Base-by-base conservation (phyloP, 75 land plant species). In the Sequoiadendron giganteum region DNA sequence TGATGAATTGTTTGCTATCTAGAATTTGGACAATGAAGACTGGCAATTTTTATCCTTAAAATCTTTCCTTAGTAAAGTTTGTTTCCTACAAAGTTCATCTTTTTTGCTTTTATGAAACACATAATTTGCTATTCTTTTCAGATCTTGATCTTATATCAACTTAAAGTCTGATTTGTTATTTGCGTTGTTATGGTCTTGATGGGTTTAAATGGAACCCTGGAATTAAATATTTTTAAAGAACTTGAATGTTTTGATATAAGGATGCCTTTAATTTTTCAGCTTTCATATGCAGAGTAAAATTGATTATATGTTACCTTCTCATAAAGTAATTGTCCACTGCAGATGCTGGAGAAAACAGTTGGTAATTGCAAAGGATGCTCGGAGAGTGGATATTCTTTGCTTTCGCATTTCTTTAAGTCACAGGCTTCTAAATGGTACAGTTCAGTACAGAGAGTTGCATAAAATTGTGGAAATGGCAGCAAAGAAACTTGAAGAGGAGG, bases 301-400 rank as follows among this genome's bases (percentile, higher is more conserved):
- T 82, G 32, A 30, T 45, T 81, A 2, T 28, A 11, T 28, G 32
- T 34, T 10, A 47, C 6, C 52, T 30, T 88, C 28, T 32, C 47
- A 30, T 75, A 58, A 14, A 49, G 30, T 43, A 10, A 43, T 86
- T 21, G 39, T 84, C 11, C 40, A 16, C 55, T 92, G 88, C 89
- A 97, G 99, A 19, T 94, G 93, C 90, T 97, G 99, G 94, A 93
- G 91, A 85, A 95, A 94, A 89, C 99, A 95, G 87, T 86, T 97
- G 38, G 6, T 87, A 21, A 86, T 93, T 72, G 99, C 99, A 84
- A 95, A 95, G 88, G 96, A 93, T 76, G 95, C 99, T 38, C 93
- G 99, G 82, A 68, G 96, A 55, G 94, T 97, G 14, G 99, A 97
- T 86, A 90, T 91, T 19, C 87, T 97, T 28, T 93, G 95, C 42